Evolutionary conservation across 331 rosid genomes (phyloP), one percentile per base, ranked within the genome.

Genomic region (Ulmus americana): DNA sequence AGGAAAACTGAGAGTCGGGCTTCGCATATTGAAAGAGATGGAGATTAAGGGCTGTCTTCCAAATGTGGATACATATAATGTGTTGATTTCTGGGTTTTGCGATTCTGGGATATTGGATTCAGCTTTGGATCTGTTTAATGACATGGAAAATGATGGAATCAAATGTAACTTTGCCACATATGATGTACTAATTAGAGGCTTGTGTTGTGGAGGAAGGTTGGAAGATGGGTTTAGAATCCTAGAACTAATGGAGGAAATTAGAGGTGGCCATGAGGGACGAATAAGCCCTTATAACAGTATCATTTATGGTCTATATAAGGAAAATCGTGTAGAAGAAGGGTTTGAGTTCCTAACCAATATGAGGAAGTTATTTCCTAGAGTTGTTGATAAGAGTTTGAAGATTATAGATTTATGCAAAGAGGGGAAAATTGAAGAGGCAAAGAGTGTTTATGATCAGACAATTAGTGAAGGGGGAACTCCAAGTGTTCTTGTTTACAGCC

Each of bases 1-100:
- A 13, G 83, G 95, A 16, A 84, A 86, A 46, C 80, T 65, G 38
- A 89, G 79, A 78, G 79, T 82, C 41, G 89, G 87, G 58, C 76
- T 59, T 80, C 70, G 77, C 72, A 81, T 86, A 66, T 42, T 89
- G 64, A 86, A 79, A 75, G 81, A 84, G 65, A 89, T 89, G 86
- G 96, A 86, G 80, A 77, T 35, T 14, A 89, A 74, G 72, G 96
- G 95, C 4, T 67, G 78, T 76, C 85, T 82, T 77, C 89, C 95
- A 53, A 82, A 75, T 81, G 81, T 76, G 3, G 87, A 86, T 65
- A 84, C 95, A 10, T 84, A 86, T 46, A 89, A 89, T 70, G 55
- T 74, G 68, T 68, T 86, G 44, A 81, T 86, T 54, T 64, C 76
- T 54, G 86, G 95, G 42, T 84, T 80, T 69, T 75, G 86, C 39